Evolutionary conservation across 225 moss, liverwort and hornwort species (phyloP), one percentile per base, ranked within the genome.

Genomic region (Thuidium tamariscinum): DNA sequence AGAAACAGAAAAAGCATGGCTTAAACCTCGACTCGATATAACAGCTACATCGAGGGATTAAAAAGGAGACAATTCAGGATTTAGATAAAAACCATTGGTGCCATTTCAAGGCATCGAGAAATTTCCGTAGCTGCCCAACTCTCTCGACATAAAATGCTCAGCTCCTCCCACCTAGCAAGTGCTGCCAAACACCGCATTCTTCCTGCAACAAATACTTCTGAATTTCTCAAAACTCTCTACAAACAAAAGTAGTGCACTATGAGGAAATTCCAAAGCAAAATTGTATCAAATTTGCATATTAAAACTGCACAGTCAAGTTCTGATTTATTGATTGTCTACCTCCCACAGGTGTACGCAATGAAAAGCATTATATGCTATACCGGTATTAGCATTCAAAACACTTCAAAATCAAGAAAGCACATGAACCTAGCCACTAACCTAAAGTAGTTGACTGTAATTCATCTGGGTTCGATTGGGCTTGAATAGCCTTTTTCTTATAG

Each of bases 111-210:
- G 82, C 96, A 93, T 74, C 97, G 95, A 46, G 97, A 94, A 83
- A 89, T 90, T 91, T 97, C 98, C 82, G 94, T 91, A 83, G 93
- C 96, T 59, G 93, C 95, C 99, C 99, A 99, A 70, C 94, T 93
- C 77, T 97, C 94, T 82, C 96, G 94, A 79, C 99, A 99, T 41
- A 99, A 89, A 64, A 80, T 82, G 86, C 96, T 99, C 74, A 99
- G 88, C 82, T 97, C 94, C 83, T 97, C 97, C 99, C 99, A 99
- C 60, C 96, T 93, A 22, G 99, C 99, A 86, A 99, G 94, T 55
- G 97, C 95, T 63, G 95, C 99, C 87, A 99, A 92, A 89, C 99
- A 99, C 74, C 99, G 96, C 97, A 99, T 99, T 87, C 93, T 93
- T 79, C 99, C 99, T 99, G 91, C 76, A 88, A 79, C 64, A 59